Conservation (phyloP, 768 basidiomycete genomes). For the Lepiota brunneoincarnata region DNA sequence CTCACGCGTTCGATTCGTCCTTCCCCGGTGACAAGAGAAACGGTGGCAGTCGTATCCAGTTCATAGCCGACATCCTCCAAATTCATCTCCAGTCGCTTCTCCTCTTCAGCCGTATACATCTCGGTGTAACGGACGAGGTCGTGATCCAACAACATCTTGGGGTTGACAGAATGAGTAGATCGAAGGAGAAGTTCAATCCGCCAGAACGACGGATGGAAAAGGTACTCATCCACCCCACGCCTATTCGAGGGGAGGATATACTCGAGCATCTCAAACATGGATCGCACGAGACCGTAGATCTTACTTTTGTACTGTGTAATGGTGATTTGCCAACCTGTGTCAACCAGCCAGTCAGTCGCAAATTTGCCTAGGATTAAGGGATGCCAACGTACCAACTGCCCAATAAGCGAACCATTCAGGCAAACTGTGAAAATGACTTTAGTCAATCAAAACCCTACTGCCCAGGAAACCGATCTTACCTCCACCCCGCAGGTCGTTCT, state of each 20-base stretch:
- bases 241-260: slow-evolving; percentile 29
- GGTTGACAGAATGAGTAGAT: slow-evolving; percentile 26
- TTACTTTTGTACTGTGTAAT: slow-evolving; percentile 31
- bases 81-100: slow-evolving; percentile 25
- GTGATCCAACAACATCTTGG: slow-evolving; percentile 22
- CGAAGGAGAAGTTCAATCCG: slow-evolving; percentile 30
- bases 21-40: slow-evolving; percentile 29
- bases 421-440: slow-evolving; percentile 25
- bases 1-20: slow-evolving; percentile 35
- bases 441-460: slow-evolving; percentile 17
- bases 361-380: neutral
- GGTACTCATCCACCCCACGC: slow-evolving; percentile 30
- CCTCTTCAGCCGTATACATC: slow-evolving; percentile 24
- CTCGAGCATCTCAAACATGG: slow-evolving; percentile 27
- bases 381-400: slow-evolving; percentile 28
- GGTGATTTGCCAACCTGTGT: slow-evolving; percentile 31
- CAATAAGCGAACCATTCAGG: slow-evolving; percentile 36
- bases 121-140: slow-evolving; percentile 28
- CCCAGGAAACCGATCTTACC: slow-evolving; percentile 16
- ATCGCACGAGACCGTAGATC: slow-evolving; percentile 28
- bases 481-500: slow-evolving; percentile 32
- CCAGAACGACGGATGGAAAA: slow-evolving; percentile 31
- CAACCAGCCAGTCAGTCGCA: neutral
- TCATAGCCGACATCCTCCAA: slow-evolving; percentile 27
- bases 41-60: slow-evolving; percentile 30